These are phyloP conservation scores for Ophiostoma himal-ulmi DNA, from an alignment of 2,329 filamentous ascomycete species.

Conservation along the genomic window DNA sequence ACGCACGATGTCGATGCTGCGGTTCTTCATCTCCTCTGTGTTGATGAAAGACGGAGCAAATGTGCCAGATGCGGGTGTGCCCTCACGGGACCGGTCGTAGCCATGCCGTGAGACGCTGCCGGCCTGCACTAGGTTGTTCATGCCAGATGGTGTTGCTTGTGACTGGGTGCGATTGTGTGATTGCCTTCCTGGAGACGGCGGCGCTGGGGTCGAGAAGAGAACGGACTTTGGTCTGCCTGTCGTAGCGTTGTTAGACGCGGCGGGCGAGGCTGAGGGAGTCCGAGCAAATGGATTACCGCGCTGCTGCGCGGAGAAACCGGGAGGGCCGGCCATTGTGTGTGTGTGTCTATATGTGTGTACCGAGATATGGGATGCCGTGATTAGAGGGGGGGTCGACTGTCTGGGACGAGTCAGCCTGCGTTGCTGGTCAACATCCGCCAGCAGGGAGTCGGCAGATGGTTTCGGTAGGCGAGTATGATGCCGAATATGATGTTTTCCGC, in stretches of 20 bases:
- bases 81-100: slow-evolving; percentile 58
- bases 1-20: slow-evolving; percentile 47
- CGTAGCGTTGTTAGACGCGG: slow-evolving; percentile 36
- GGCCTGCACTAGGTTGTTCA: slow-evolving; percentile 22
- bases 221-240: slow-evolving; percentile 66
- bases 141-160: slow-evolving; percentile 21
- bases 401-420: slow-evolving; percentile 2
- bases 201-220: slow-evolving; percentile 54
- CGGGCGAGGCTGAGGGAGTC: slow-evolving; percentile 61
- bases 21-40: slow-evolving; percentile 63
- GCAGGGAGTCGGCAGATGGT: slow-evolving; percentile 11
- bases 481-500: neutral
- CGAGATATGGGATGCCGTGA: neutral
- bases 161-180: slow-evolving; percentile 47
- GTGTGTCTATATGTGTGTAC: neutral
- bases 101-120: slow-evolving; percentile 35
- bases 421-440: slow-evolving; percentile 21
- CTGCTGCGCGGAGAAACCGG: slow-evolving; percentile 24
- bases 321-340: slow-evolving; percentile 19
- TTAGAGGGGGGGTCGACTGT: neutral
- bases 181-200: slow-evolving; percentile 40
- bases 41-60: slow-evolving; percentile 98
- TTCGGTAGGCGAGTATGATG: neutral
- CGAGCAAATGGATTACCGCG: slow-evolving; percentile 77
- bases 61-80: slow-evolving; percentile 63